Conservation (phyloP, 164 flowering plant species). For the Piper longum region DNA sequence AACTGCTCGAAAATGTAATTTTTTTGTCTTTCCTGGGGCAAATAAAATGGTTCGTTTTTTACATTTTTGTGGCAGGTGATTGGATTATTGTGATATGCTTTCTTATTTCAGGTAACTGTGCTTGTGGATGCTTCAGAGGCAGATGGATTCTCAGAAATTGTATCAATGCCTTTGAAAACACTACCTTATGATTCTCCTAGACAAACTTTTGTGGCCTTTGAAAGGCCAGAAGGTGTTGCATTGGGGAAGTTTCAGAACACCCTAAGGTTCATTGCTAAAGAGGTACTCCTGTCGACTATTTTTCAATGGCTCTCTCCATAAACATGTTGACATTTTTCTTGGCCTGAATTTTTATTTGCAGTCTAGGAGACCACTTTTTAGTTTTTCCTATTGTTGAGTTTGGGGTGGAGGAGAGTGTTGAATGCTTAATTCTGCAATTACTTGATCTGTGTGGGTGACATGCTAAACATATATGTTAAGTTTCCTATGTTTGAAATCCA, state of each 20-base stretch:
- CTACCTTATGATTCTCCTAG: slow-evolving; percentile 96
- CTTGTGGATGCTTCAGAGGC: slow-evolving; percentile 95
- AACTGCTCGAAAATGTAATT: slow-evolving; percentile 74
- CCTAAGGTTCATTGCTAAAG: slow-evolving; percentile 71
- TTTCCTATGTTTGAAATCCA: too few species aligned
- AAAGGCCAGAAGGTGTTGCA: slow-evolving; percentile 75
- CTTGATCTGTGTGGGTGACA: too few species aligned
- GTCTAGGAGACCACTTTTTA: too few species aligned
- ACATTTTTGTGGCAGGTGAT: background rate
- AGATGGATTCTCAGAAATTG: slow-evolving; percentile 73
- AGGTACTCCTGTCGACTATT: slow-evolving; percentile 28
- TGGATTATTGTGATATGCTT: slow-evolving; percentile 4
- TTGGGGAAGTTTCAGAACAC: slow-evolving; percentile 79
- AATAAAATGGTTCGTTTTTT: background rate
- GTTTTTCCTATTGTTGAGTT: too few species aligned
- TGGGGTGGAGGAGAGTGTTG: too few species aligned
- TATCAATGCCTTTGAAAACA: slow-evolving; percentile 55
- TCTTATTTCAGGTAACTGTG: slow-evolving; percentile 51
- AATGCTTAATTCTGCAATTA: too few species aligned
- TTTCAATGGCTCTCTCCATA: too few species aligned
- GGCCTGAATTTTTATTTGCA: too few species aligned
- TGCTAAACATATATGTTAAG: too few species aligned
- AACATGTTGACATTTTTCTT: too few species aligned
- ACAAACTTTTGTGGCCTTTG: slow-evolving; percentile 86
- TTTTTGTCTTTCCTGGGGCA: background rate